Evolutionary conservation across 495 filamentous ascomycete species (phyloP), one percentile per base, ranked within the genome.

Genomic region (Aspergillus saccharolyticus): DNA sequence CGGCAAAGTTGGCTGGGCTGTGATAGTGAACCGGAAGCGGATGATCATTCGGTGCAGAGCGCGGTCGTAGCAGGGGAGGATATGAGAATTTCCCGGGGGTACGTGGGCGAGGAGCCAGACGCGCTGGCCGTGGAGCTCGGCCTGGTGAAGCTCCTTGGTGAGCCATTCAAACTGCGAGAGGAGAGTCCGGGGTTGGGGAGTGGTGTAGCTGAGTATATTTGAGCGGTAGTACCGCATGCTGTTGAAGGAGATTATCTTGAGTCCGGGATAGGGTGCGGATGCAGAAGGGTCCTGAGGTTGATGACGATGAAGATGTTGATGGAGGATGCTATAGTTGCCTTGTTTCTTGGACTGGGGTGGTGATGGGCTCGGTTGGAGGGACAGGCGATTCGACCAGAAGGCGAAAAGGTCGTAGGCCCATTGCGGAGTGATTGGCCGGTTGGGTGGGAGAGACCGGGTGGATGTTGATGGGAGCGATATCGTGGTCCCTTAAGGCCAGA

Each of bases 181-280:
- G 9, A 80, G 80, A 58, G 83, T 79, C 14, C 42, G 63, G 48
- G 79, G 70, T 74, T 80, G 78, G 1, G 76, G 70, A 14, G 74
- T 67, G 49, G 74, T 61, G 58, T 81, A 84, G 17, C 76, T 57
- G 71, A 75, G 78, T 68, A 78, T 82, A 67, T 84, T 83, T 44
- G 75, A 68, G 47, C 71, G 74, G 61, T 84, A 83, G 71, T 80
- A 84, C 62, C 83, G 71, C 57, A 81, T 76, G 33, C 77, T 84
- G 66, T 80, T 85, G 57, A 83, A 72, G 16, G 80, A 82, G 60
- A 85, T 83, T 44, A 85, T 70, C 16, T 78, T 72, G 3, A 85
- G 71, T 14, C 74, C 74, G 20, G 66, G 67, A 48, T 64, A 60
- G 10, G 71, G 69, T 47, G 44, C 17, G 46, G 46, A 25, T 21